Percentiles rank a stretch among this genome's conserved stretches.
Conservation (phyloP, 2,329 filamentous ascomycete genomes). For the Colletotrichum australisinense region DNA sequence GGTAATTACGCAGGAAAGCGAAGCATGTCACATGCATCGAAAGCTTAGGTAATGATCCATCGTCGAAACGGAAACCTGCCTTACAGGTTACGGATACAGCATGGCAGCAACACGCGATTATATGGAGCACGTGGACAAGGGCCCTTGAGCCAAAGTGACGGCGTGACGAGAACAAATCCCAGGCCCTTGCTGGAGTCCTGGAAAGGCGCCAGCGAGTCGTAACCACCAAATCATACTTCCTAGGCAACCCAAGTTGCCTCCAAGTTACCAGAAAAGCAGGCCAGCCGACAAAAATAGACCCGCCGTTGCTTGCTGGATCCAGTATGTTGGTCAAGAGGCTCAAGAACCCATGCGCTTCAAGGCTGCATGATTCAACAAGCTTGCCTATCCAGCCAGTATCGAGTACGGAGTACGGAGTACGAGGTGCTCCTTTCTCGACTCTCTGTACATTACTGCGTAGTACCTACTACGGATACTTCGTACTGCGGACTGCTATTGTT, state of each 20-base stretch:
- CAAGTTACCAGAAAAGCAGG: not conserved
- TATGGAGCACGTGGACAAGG: constrained; percentile 14
- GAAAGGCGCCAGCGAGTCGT: too few species aligned
- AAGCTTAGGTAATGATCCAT: constrained; percentile 16
- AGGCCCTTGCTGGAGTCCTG: not conserved
- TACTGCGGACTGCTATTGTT: not conserved
- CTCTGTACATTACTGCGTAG: not conserved
- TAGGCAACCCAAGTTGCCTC: too few species aligned
- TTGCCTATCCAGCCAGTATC: not conserved
- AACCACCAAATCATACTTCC: too few species aligned
- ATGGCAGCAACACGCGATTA: constrained; percentile 7
- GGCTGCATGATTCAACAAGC: constrained; percentile 1
- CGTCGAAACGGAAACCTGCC: not conserved
- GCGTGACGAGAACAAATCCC: constrained; percentile 5
- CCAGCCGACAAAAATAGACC: constrained; percentile 1
- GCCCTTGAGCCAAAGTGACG: not conserved
- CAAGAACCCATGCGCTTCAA: constrained; percentile 18
- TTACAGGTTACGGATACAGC: not conserved
- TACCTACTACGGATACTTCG: too few species aligned
- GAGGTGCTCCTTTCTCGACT: not conserved
- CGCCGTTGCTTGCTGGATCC: not conserved
- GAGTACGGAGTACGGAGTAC: not conserved
- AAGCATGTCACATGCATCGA: constrained; percentile 29
- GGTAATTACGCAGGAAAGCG: too few species aligned
- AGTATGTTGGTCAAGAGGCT: constrained; percentile 5